Evolutionary conservation across 129 eudicot species (phyloP), one percentile per base, ranked within the genome.

Genomic region (Chrysanthemum lavandulifolium): DNA sequence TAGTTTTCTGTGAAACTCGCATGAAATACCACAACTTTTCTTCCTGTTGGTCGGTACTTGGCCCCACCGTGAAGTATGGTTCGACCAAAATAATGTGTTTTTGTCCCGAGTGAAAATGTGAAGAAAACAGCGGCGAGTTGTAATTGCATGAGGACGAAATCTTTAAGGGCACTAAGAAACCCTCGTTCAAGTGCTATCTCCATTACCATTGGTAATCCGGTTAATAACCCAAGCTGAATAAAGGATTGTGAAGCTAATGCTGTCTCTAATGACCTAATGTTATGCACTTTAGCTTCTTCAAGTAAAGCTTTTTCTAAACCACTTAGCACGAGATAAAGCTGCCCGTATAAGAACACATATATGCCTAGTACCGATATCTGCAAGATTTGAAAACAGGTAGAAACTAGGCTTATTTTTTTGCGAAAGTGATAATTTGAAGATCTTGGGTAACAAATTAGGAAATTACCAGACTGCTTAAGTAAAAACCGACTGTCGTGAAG

Each of bases 21-120:
- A 23, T 94, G 98, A 59, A 88, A 88, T 15, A 94, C 87, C 69
- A 94, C 98, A 13, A 94, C 96, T 62, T 88, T 88, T 69, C 98
- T 81, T 8, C 98, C 97, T 0, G 98, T 94, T 62, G 97, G 98
- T 59, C 89, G 78, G 78, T 94, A 94, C 50, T 84, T 90, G 43
- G 97, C 98, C n/a, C 98, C 97, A 2, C 97, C 96, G 10, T 94
- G 98, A 50, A 94, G 98, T 53, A 94, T 90, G 40, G 98, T 94
- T 65, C 96, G 87, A 43, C 98, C 98, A 55, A 86, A 94, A 62
- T 94, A 86, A 60, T 94, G 98, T n/a, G 93, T 66, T 75, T 94
- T 94, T 68, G 98, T 84, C 3, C 98, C 98, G 0, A 87, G 85
- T 25, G 96, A 84, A 75, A 90, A 94, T 4, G 98, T 94, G 88